Percentiles rank a stretch among this genome's conserved stretches.
phyloP scores from a whole-genome alignment of 2,329 filamentous ascomycete genomes.

The Albophoma yamanashiensis region DNA sequence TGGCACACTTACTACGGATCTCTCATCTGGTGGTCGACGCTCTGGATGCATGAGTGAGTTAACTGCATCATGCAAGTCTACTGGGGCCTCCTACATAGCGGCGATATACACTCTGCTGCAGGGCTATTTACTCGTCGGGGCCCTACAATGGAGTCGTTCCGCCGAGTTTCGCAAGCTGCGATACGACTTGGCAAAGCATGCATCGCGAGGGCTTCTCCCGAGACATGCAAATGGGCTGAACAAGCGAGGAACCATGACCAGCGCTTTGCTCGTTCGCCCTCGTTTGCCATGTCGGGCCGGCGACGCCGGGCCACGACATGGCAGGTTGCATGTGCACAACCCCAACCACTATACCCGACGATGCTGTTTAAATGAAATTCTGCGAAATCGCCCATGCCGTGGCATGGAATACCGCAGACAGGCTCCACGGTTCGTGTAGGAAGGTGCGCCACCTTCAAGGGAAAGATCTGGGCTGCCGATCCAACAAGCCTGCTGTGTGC shows the following conservation, averaged over 20 bases:
- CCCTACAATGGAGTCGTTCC: background rate
- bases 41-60: background rate
- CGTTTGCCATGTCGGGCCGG: background rate
- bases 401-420: background rate
- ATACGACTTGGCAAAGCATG: background rate
- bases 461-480: background rate
- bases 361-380: background rate
- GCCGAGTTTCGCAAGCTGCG: background rate
- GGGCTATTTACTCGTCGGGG: background rate
- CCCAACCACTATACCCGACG: background rate
- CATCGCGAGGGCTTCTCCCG: background rate
- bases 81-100: background rate
- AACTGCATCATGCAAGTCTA: background rate
- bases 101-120: background rate
- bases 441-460: background rate
- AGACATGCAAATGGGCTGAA: background rate
- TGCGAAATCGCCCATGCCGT: background rate
- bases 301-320: background rate
- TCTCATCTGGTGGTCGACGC: background rate
- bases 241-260: background rate
- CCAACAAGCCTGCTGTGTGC: background rate
- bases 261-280: background rate
- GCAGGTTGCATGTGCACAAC: background rate
- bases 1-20: background rate
- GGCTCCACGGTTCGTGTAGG: background rate